phyloP scores from a whole-genome alignment of 2,329 filamentous ascomycete genomes.

The Tolypocladium tundrense region DNA sequence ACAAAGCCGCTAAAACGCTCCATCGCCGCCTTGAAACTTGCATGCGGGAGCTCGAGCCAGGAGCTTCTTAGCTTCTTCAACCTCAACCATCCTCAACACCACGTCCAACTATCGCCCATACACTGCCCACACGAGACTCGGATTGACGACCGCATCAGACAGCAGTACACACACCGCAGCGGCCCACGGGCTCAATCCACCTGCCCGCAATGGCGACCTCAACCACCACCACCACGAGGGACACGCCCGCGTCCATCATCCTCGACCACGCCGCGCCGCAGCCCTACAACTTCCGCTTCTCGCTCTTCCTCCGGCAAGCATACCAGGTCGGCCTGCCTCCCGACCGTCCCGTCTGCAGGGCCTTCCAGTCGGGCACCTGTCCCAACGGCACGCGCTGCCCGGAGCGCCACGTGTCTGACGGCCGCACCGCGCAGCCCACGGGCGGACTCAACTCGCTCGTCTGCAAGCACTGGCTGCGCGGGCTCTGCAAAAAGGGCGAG shows the following conservation, averaged over 20 bases:
- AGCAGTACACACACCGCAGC: too few relatives aligned
- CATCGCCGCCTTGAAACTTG: not conserved
- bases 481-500: constrained; percentile 94
- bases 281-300: constrained; percentile 69
- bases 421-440: constrained; percentile 19
- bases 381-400: constrained; percentile 75
- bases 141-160: not conserved
- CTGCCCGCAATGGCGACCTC: constrained; percentile 18
- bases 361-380: constrained; percentile 78
- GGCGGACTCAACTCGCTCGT: constrained; percentile 70
- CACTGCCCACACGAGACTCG: not conserved
- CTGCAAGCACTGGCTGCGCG: constrained; percentile 97
- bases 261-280: constrained; percentile 45
- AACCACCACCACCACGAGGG: constrained; percentile 9
- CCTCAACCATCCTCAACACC: not conserved
- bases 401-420: constrained; percentile 60
- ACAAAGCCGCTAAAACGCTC: not conserved
- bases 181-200: not conserved
- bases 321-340: constrained; percentile 77
- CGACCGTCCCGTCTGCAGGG: constrained; percentile 72
- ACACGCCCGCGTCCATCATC: constrained; percentile 30
- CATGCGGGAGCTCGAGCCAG: not conserved
- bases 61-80: not conserved
- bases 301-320: constrained; percentile 70
- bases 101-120: not conserved